A percentile compares a stretch with the other conserved stretches of the same genome.
Conservation (phyloP, 164 flowering plant species). For the Vitis cinerea region DNA sequence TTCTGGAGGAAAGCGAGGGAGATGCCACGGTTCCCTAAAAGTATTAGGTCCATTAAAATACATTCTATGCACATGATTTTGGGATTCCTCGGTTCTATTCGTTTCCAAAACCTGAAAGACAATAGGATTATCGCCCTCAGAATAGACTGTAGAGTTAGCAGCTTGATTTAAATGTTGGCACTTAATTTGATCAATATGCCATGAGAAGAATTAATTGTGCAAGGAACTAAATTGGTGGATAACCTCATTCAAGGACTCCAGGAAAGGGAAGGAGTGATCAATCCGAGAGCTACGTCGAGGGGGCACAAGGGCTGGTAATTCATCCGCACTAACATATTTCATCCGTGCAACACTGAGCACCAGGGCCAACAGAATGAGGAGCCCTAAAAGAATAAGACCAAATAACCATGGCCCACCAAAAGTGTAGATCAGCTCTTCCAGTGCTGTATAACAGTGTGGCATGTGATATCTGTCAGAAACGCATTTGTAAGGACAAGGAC, state of each 20-base stretch:
- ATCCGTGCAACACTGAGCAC: conserved; percentile 92
- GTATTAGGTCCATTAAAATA: conserved; percentile 90
- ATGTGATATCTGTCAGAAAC: conserved; percentile 87
- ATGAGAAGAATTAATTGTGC: background rate
- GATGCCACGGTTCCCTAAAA: conserved; percentile 94
- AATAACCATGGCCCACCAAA: conserved; percentile 99
- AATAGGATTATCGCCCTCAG: conserved; percentile 2
- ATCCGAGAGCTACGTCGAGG: conserved; percentile 69
- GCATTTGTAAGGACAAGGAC: conserved; percentile 92
- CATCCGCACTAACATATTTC: conserved; percentile 81
- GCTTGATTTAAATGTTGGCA: too few species aligned
- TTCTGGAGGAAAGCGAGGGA: conserved; percentile 85
- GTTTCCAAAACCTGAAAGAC: conserved; percentile 78
- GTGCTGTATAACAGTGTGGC: conserved; percentile 92
- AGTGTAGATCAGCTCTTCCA: conserved; percentile 86
- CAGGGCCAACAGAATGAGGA: conserved; percentile 78
- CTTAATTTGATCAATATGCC: background rate
- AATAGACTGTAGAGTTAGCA: background rate
- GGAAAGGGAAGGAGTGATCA: conserved; percentile 89
- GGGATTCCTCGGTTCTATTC: conserved; percentile 83
- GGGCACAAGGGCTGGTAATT: conserved; percentile 64
- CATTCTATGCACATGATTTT: conserved; percentile 91
- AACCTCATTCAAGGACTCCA: conserved; percentile 96
- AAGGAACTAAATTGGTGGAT: conserved; percentile 6
- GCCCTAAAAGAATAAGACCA: conserved; percentile 71